Percentiles rank a stretch among this genome's conserved stretches.
phyloP scores from a whole-genome alignment of 1,284 basidiomycete genomes.

The Crucibulum cyathiforme region DNA sequence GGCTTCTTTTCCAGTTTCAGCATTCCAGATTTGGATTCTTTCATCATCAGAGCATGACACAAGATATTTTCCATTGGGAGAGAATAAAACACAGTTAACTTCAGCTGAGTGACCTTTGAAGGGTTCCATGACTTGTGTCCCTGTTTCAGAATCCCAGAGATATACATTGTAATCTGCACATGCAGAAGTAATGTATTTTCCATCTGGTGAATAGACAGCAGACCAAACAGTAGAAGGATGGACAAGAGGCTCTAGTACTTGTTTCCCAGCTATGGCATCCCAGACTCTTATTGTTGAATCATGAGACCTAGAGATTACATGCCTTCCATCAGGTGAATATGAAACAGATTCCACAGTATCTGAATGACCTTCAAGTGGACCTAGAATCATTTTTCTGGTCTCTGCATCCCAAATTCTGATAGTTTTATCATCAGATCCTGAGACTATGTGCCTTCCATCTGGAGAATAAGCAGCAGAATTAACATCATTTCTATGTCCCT shows the following conservation, averaged over 20 bases:
- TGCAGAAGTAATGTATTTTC: conserved; percentile 2
- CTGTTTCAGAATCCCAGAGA: no score
- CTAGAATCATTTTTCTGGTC: conserved; percentile 1
- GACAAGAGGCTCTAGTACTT: neutral
- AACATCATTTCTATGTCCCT: conserved; percentile 6
- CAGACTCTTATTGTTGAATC: no score
- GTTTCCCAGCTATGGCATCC: conserved; percentile 1
- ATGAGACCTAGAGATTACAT: no score
- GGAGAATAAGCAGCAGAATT: neutral
- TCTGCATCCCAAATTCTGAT: conserved; percentile 4
- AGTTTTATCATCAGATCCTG: no score
- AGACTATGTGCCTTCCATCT: no score
- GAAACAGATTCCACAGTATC: no score
- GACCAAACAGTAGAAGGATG: no score
- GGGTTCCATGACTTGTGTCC: neutral
- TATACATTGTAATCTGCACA: no score
- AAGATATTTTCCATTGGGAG: conserved; percentile 15
- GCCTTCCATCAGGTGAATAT: no score
- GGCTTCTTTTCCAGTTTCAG: conserved; percentile 3
- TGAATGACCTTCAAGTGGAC: no score
- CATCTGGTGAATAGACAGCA: no score
- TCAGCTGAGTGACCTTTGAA: conserved; percentile 7
- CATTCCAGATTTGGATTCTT: conserved; percentile 17
- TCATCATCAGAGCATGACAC: conserved; percentile 15
- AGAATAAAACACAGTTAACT: conserved; percentile 15